Evolutionary conservation across 495 filamentous ascomycete genomes (phyloP).

Genomic region (Penicillium flavigenum): DNA sequence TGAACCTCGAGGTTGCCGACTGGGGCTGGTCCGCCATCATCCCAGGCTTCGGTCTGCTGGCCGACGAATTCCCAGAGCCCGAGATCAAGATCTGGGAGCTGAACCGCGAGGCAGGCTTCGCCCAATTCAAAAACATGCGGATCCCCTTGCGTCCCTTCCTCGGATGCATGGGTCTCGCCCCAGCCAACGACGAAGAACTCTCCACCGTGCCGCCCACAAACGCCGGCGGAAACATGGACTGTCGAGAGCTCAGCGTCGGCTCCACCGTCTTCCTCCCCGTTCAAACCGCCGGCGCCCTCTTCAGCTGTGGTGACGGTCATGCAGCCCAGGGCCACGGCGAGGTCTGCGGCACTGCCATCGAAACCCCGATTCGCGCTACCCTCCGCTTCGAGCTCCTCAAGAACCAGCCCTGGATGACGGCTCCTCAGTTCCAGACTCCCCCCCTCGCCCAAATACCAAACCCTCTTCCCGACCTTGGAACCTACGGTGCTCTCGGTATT

Average conservation of each 20-base stretch:
- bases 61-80: conserved; percentile 45
- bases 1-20: conserved; percentile 41
- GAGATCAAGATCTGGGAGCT: conserved; percentile 52
- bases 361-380: conserved; percentile 49
- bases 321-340: conserved; percentile 55
- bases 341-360: conserved; percentile 55
- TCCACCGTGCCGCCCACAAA: conserved; percentile 52
- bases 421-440: conserved; percentile 46
- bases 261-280: conserved; percentile 48
- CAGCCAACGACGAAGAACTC: conserved; percentile 40
- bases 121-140: conserved; percentile 44
- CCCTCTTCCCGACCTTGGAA: conserved; percentile 35
- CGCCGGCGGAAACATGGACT: conserved; percentile 53
- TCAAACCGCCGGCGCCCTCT: conserved; percentile 48
- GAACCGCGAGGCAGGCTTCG: conserved; percentile 35
- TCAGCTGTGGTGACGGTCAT: conserved; percentile 56
- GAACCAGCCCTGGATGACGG: conserved; percentile 41
- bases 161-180: conserved; percentile 52
- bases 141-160: conserved; percentile 52
- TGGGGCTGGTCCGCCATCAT: conserved; percentile 55
- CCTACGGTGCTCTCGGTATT: conserved; percentile 48
- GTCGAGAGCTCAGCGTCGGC: conserved; percentile 46
- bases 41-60: conserved; percentile 49
- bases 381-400: conserved; percentile 48
- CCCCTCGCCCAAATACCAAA: conserved; percentile 29